Evolutionary conservation across 129 eudicot species (phyloP).

Genomic region (Deinandra increscens): DNA sequence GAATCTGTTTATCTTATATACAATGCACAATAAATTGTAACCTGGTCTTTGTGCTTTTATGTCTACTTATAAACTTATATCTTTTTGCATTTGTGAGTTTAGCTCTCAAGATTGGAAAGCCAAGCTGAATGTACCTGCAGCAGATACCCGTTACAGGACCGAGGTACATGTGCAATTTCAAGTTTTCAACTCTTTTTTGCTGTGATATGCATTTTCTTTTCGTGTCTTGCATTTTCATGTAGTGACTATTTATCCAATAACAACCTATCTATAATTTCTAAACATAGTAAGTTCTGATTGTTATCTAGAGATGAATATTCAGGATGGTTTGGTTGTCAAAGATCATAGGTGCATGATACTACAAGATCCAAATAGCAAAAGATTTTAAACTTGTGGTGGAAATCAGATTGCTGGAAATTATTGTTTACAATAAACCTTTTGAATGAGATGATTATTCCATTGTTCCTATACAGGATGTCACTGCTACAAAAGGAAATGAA

Average conservation of each 20-base stretch:
- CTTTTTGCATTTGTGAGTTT: constrained; percentile 18
- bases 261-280: background rate
- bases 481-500: constrained; percentile 75
- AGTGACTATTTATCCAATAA: background rate
- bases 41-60: background rate
- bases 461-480: constrained; percentile 52
- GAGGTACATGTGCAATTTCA: constrained; percentile 45
- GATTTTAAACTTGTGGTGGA: background rate
- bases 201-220: background rate
- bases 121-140: constrained; percentile 42
- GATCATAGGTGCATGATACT: background rate
- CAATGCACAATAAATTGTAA: background rate
- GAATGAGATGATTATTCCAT: background rate
- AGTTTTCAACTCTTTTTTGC: background rate
- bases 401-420: background rate
- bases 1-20: background rate
- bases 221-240: background rate
- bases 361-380: background rate
- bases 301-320: background rate
- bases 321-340: background rate
- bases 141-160: constrained; percentile 54
- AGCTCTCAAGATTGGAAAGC: constrained; percentile 74
- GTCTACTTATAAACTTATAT: constrained; percentile 16
- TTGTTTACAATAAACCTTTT: background rate
- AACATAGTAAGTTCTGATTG: background rate